These are phyloP conservation scores for Leptosphaerulina australis DNA, from an alignment of 2,329 filamentous ascomycete species.

Conservation along the genomic window DNA sequence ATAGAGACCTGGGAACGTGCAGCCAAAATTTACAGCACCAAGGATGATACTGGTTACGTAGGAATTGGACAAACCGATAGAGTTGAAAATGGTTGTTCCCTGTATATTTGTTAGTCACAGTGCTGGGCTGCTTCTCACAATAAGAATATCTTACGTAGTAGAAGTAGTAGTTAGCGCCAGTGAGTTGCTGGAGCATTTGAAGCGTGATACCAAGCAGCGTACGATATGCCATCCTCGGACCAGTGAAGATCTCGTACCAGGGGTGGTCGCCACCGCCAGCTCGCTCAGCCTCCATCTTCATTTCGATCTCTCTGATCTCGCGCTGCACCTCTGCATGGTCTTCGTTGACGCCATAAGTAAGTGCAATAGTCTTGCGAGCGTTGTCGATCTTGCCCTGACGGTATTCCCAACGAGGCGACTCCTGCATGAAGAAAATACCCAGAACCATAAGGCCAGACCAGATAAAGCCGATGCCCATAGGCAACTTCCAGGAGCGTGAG, in stretches of 20 bases:
- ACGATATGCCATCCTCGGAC: slow-evolving; percentile 70
- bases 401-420: slow-evolving; percentile 65
- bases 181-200: slow-evolving; percentile 71
- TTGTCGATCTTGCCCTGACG: slow-evolving; percentile 59
- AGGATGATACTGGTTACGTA: slow-evolving; percentile 57
- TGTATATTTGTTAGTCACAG: slow-evolving; percentile 33
- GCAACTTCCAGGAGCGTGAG: slow-evolving; percentile 67
- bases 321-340: slow-evolving; percentile 61
- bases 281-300: slow-evolving; percentile 61
- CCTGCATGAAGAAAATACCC: slow-evolving; percentile 62
- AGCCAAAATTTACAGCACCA: slow-evolving; percentile 56
- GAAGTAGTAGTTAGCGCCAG: slow-evolving; percentile 70
- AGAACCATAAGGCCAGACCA: slow-evolving; percentile 61
- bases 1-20: slow-evolving; percentile 55
- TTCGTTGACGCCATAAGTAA: slow-evolving; percentile 61
- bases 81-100: slow-evolving; percentile 54
- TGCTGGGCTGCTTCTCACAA: background rate
- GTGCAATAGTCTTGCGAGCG: slow-evolving; percentile 59
- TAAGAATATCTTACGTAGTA: background rate
- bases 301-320: slow-evolving; percentile 62
- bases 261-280: slow-evolving; percentile 44
- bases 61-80: slow-evolving; percentile 50
- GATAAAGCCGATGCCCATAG: slow-evolving; percentile 64
- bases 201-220: slow-evolving; percentile 67
- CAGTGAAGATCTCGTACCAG: slow-evolving; percentile 66